Base-by-base conservation (phyloP, 192 early-diverging fungal species). In the Endogone sp. region DNA sequence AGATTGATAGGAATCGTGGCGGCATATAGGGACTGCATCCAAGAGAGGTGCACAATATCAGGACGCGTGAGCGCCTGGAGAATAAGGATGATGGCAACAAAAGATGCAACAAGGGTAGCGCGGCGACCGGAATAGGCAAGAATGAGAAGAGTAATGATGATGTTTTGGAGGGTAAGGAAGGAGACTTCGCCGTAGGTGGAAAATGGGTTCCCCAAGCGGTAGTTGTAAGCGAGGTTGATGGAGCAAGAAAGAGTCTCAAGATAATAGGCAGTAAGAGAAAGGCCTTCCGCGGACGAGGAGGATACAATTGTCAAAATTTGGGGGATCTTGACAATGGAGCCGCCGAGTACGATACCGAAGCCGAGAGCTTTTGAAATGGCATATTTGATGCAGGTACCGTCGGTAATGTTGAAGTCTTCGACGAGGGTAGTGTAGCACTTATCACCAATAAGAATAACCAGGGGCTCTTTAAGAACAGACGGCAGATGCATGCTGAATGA, bases 251-350 rank as follows among this genome's bases (percentile, higher is more conserved):
- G 62, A 10, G 94, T 90, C 76, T 99, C 98, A 29, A 99, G 79
- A 3, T 92, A 69, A 67, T 93, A 92, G 9, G 89, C 87, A 11
- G 81, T 73, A 65, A 96, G 81, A 9, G 91, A 94, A 56, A 99
- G 83, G 2, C 97, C 97, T 63, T 84, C 81, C 11, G 89, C 89
- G 28, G 90, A 92, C 60, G 78, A 65, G 49, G 86, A 81, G 23
- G 75, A 74, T 23, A 93, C 62, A 61, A 98, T 96, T 66, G 96
- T 99, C 73, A 94, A 73, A 32, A 99, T 95, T 80, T 99, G 96
- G 10, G 98, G 98, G 28, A 99, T 75, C 78, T 99, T 99, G 66
- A 98, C 87, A 37, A 98, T 88, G 37, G 92, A 88, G 21, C 94
- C 92, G 32, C 92, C 95, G 3, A 89, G 68, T 20, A 98, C 92